These are phyloP conservation scores for Scleromitrula shiraiana DNA, from an alignment of 2,329 filamentous ascomycete species.

Conservation along the genomic window DNA sequence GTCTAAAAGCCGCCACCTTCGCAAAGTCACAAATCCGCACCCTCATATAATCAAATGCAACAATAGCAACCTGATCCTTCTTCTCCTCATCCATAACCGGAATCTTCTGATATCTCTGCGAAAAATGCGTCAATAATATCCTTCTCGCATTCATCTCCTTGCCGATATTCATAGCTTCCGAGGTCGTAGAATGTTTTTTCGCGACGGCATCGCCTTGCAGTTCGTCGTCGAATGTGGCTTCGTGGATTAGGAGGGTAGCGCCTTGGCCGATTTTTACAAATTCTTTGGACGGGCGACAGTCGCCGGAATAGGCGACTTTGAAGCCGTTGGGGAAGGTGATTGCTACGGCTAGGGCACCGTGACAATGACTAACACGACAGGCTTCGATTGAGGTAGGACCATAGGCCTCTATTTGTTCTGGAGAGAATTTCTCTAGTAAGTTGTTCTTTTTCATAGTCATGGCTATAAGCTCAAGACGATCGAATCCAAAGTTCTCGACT, in stretches of 20 bases:
- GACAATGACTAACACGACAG: constrained; percentile 69
- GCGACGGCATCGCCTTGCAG: constrained; percentile 67
- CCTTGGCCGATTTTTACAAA: constrained; percentile 67
- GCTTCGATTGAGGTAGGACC: constrained; percentile 61
- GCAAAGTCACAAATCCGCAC: constrained; percentile 64
- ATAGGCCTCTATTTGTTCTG: constrained; percentile 40
- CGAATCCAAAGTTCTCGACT: constrained; percentile 69
- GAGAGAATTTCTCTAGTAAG: constrained; percentile 30
- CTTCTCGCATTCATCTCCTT: constrained; percentile 69
- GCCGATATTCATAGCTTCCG: constrained; percentile 74
- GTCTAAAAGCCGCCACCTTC: constrained; percentile 54
- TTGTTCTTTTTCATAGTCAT: constrained; percentile 11
- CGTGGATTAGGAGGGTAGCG: constrained; percentile 82
- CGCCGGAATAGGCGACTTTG: constrained; percentile 87
- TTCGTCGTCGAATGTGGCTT: constrained; percentile 92
- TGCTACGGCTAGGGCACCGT: constrained; percentile 65
- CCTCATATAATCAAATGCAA: constrained; percentile 75
- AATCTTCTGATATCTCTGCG: constrained; percentile 66
- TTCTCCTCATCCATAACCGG: constrained; percentile 33
- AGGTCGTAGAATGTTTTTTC: constrained; percentile 86
- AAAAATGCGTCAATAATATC: constrained; percentile 88
- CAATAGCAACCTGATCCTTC: constrained; percentile 54
- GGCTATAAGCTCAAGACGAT: constrained; percentile 30
- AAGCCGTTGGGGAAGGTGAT: constrained; percentile 73
- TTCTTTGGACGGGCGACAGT: constrained; percentile 68